Percentiles rank a stretch among this genome's conserved stretches.
Evolutionary conservation across 495 filamentous ascomycete genomes (phyloP).

Genomic region (Hypoxylon subgilvum): DNA sequence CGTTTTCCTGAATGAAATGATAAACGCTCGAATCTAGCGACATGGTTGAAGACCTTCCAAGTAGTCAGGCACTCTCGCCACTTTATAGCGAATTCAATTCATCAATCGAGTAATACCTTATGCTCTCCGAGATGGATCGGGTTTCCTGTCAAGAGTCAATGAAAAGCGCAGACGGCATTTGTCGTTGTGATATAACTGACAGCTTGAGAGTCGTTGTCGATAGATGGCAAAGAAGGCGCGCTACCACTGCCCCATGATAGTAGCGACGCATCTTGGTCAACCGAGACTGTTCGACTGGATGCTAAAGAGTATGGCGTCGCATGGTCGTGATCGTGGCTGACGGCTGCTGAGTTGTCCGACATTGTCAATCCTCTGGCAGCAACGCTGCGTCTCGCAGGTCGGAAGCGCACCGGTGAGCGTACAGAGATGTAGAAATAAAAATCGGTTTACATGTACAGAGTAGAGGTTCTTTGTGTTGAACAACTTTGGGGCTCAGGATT

Average conservation of each 20-base stretch:
- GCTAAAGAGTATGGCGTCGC: conserved; percentile 12
- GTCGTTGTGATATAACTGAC: conserved; percentile 10
- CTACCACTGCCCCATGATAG: conserved; percentile 40
- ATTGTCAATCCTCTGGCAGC: background rate
- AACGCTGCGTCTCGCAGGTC: background rate
- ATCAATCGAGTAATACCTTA: conserved; percentile 5
- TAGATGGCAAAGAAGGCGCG: conserved; percentile 39
- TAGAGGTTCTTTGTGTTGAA: too few species aligned
- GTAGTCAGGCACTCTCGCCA: background rate
- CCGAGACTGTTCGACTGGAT: conserved; percentile 15
- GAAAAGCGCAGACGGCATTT: background rate
- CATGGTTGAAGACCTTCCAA: conserved; percentile 40
- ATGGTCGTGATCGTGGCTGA: conserved; percentile 3
- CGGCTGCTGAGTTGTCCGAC: conserved; percentile 7
- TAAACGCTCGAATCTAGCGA: conserved; percentile 43
- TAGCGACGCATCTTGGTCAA: conserved; percentile 23
- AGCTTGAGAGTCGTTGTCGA: conserved; percentile 32
- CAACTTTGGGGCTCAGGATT: background rate
- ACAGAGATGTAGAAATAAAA: background rate
- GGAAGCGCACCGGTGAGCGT: background rate
- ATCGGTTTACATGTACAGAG: too few species aligned
- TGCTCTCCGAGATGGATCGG: conserved; percentile 12
- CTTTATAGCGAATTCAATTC: background rate
- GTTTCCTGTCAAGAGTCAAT: conserved; percentile 15
- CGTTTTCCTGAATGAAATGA: conserved; percentile 46